Conservation (phyloP, 306 rosid species). For the Ormosia semicastrata region DNA sequence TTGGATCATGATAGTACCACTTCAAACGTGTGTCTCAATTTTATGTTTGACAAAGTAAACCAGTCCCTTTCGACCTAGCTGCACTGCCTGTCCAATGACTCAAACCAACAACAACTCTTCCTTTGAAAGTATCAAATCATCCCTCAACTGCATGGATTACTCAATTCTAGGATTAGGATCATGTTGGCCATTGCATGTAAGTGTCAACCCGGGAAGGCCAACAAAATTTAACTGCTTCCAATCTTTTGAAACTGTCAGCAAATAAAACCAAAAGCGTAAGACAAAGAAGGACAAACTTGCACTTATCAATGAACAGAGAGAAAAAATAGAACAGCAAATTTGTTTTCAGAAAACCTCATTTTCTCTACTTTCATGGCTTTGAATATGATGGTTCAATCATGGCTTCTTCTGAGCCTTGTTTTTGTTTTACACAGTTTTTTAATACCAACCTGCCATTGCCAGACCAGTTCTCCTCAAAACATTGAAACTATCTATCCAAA, state of each 20-base stretch:
- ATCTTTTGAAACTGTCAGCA: constrained; percentile 67
- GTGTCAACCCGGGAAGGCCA: constrained; percentile 20
- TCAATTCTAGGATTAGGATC: neutral
- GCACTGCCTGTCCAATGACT: constrained; percentile 17
- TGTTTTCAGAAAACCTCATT: neutral
- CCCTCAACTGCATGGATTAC: neutral
- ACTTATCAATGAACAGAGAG: constrained; percentile 27
- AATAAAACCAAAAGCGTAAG: constrained; percentile 37
- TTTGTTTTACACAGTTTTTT: constrained; percentile 10
- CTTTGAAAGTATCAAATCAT: constrained; percentile 15
- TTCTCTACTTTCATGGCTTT: constrained; percentile 43
- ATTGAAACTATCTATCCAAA: constrained; percentile 68
- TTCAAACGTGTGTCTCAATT: neutral
- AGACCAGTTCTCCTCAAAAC: constrained; percentile 49
- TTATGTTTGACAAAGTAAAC: constrained; percentile 37
- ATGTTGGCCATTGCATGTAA: neutral
- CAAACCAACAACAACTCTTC: constrained; percentile 31
- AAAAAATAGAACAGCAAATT: constrained; percentile 13
- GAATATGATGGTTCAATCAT: constrained; percentile 14
- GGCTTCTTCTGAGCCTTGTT: constrained; percentile 25
- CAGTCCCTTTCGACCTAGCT: constrained; percentile 15
- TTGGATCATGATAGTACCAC: neutral
- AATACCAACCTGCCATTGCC: constrained; percentile 35
- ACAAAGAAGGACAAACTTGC: constrained; percentile 29
- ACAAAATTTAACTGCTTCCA: constrained; percentile 42